Base-by-base conservation (phyloP, 129 eudicot genomes). In the carrot (Daucus carota) region DNA sequence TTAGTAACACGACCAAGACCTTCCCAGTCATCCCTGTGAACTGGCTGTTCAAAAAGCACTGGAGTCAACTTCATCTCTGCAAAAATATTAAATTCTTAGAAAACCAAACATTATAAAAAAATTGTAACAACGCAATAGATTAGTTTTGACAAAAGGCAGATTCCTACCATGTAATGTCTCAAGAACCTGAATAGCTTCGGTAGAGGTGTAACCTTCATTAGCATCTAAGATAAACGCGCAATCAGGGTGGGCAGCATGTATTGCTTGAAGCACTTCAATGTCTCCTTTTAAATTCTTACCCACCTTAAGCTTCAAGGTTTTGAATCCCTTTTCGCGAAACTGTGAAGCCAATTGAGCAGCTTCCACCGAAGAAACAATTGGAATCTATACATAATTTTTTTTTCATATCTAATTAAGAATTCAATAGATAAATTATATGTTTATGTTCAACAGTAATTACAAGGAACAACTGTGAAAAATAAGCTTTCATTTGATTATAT, bases 21-120 rank as follows among this genome's bases (percentile, higher is more conserved):
- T 79, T 85, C 88, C 96, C 95, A 90, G 52, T 93, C 98, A 69
- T 93, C 96, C 83, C 92, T 93, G 75, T 88, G 95, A 82, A 93
- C 96, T 70, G 96, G 98, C 76, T 93, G 98, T 81, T 93, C 98
- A 73, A 93, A 90, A 57, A 93, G 98, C 73, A 88, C 65, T 8
- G 95, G 96, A 15, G 92, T 90, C 81, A 93, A 87, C 80, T 78
- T 81, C 95, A 90, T 81, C 82, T 88, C 96, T 92, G 87, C 77
- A 77, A 68, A 29, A n/a, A n/a, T n/a, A 63, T 3, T 66, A 4
- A 76, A 18, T 44, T 26, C 33, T 6, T 8, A 32, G 13, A 59
- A 34, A 59, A 36, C 10, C 2, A 18, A 22, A 34, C 60, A 20
- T 9, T 57, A 11, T 1, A 10, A 66, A 62, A 26, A 2, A 0